phyloP scores from a whole-genome alignment of 2,329 filamentous ascomycete species.

The Cladophialophora immunda region DNA sequence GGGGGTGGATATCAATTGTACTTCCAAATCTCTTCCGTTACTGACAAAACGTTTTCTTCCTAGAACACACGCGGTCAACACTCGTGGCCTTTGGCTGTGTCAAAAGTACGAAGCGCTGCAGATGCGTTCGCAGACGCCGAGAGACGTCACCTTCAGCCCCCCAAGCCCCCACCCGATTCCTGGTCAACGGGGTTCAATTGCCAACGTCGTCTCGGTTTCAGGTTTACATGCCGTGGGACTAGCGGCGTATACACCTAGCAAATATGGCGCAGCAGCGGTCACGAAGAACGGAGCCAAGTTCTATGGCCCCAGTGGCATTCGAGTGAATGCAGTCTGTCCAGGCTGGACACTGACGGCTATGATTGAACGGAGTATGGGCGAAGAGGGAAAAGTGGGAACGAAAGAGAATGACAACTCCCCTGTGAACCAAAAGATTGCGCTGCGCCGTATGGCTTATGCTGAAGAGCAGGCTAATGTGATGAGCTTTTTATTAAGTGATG shows the following conservation, averaged over 20 bases:
- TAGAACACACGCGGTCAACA: constrained; percentile 31
- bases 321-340: constrained; percentile 36
- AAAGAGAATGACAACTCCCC: constrained; percentile 29
- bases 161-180: constrained; percentile 20
- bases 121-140: constrained; percentile 31
- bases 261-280: constrained; percentile 30
- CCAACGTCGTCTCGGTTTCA: constrained; percentile 28
- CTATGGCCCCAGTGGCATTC: constrained; percentile 30
- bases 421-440: constrained; percentile 24
- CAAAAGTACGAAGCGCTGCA: constrained; percentile 34
- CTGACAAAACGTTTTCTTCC: neutral
- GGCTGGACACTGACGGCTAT: constrained; percentile 35
- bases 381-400: constrained; percentile 31
- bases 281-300: constrained; percentile 36
- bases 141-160: constrained; percentile 23
- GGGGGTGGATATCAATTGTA: neutral
- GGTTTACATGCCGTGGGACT: constrained; percentile 28
- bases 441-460: constrained; percentile 32
- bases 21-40: too few relatives aligned
- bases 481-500: constrained; percentile 34
- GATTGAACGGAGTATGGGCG: constrained; percentile 29
- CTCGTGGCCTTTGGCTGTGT: constrained; percentile 31
- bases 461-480: constrained; percentile 35
- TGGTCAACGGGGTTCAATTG: constrained; percentile 32
- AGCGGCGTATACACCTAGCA: constrained; percentile 32